A percentile compares a stretch with the other conserved stretches of the same genome.
Evolutionary conservation across 2,329 filamentous ascomycete genomes (phyloP).

Genomic region (Fusarium goolgardi): DNA sequence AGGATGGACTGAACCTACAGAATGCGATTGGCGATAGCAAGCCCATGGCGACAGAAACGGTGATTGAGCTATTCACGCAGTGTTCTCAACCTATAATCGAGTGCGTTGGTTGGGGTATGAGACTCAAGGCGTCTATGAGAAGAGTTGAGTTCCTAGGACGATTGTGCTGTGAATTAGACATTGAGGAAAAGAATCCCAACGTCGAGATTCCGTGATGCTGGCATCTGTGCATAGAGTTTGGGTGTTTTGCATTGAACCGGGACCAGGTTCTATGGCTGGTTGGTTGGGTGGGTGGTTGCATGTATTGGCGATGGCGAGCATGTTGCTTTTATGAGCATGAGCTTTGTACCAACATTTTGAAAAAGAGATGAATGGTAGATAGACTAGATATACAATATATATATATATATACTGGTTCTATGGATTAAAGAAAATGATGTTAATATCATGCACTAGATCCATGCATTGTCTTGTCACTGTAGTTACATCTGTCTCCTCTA

Average conservation of each 20-base stretch:
- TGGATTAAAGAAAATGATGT: background rate
- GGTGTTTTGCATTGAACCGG: conserved; percentile 5
- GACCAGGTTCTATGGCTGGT: background rate
- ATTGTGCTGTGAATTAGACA: conserved; percentile 44
- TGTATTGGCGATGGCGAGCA: conserved; percentile 17
- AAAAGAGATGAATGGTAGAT: conserved; percentile 3
- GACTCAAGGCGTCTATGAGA: conserved; percentile 42
- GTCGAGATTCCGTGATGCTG: conserved; percentile 31
- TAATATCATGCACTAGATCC: background rate
- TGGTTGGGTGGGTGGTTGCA: background rate
- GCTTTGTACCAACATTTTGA: conserved; percentile 11
- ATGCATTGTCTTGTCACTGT: conserved; percentile 16
- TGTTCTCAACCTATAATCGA: conserved; percentile 41
- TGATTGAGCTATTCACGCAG: conserved; percentile 44
- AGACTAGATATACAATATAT: conserved; percentile 14
- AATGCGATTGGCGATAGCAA: conserved; percentile 37
- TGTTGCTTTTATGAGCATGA: conserved; percentile 24
- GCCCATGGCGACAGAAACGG: conserved; percentile 40
- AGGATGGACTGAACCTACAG: conserved; percentile 42
- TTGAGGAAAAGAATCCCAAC: conserved; percentile 42
- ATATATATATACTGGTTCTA: conserved; percentile 12
- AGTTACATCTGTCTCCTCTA: conserved; percentile 15
- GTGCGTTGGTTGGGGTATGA: conserved; percentile 40
- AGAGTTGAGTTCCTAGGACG: conserved; percentile 43
- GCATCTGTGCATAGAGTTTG: conserved; percentile 33